Conservation (phyloP, 129 eudicot species). For the carrot (Daucus carota) region DH1_v3.0 NC_030381.2:39238001-39238500, state of each 20-base stretch:
- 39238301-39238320: slow-evolving; percentile 87
- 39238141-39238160: too few species aligned
- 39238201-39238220: too few species aligned
- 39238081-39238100: not conserved
- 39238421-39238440: slow-evolving; percentile 46
- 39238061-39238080: not conserved
- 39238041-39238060: slow-evolving; percentile 79
- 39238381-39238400: slow-evolving; percentile 63
- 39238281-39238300: slow-evolving; percentile 75
- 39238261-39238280: not conserved
- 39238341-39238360: slow-evolving; percentile 88
- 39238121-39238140: too few species aligned
- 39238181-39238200: too few species aligned
- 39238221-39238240: too few species aligned
- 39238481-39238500: not conserved
- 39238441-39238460: slow-evolving; percentile 17
- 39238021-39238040: slow-evolving; percentile 67
- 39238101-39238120: too few species aligned
- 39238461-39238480: not conserved
- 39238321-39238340: slow-evolving; percentile 89
- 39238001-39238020: slow-evolving; percentile 80
- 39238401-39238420: slow-evolving; percentile 46
- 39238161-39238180: too few species aligned
- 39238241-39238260: too few species aligned
- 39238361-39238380: slow-evolving; percentile 82